Percentiles rank a stretch among this genome's conserved stretches.
Conservation (phyloP, 2,329 filamentous ascomycete genomes). For the Lecanoromycetidae sp. region DNA sequence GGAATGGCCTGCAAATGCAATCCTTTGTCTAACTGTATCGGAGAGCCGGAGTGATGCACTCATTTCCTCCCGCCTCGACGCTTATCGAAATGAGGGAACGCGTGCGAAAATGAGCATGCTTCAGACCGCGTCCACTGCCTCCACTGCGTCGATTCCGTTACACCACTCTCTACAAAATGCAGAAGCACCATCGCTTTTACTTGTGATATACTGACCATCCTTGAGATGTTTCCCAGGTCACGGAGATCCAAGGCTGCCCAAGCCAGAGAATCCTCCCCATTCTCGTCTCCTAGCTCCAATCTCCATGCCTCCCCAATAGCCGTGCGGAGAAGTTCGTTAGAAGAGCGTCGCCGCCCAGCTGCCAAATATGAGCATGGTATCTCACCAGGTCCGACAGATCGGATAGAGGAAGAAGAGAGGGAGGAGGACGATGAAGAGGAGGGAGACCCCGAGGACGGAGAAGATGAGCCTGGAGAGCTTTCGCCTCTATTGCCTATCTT, state of each 20-base stretch:
- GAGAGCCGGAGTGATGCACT: too few species aligned
- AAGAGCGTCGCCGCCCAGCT: conserved; percentile 17
- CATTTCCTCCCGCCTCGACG: neutral
- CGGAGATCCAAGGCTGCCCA: conserved; percentile 13
- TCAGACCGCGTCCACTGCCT: neutral
- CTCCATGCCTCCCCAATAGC: conserved; percentile 20
- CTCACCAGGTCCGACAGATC: conserved; percentile 2
- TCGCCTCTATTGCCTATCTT: conserved; percentile 62
- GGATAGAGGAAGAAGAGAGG: conserved; percentile 31
- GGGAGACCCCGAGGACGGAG: conserved; percentile 29
- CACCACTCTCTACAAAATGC: neutral
- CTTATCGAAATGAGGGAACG: neutral
- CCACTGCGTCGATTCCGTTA: neutral
- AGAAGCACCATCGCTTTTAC: neutral
- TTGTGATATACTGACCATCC: neutral
- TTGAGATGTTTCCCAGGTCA: neutral
- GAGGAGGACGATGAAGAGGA: conserved; percentile 31
- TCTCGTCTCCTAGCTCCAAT: conserved; percentile 25
- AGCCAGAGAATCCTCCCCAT: conserved; percentile 24
- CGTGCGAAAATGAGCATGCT: neutral
- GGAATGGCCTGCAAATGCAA: too few species aligned
- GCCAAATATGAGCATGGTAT: conserved; percentile 12
- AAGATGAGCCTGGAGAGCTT: conserved; percentile 34
- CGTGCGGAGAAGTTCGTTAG: conserved; percentile 16
- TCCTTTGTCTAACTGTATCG: too few species aligned